Evolutionary conservation across 2,329 filamentous ascomycete genomes (phyloP), one percentile per base, ranked within the genome.

Genomic region (Ploettnerulaceae sp.): DNA sequence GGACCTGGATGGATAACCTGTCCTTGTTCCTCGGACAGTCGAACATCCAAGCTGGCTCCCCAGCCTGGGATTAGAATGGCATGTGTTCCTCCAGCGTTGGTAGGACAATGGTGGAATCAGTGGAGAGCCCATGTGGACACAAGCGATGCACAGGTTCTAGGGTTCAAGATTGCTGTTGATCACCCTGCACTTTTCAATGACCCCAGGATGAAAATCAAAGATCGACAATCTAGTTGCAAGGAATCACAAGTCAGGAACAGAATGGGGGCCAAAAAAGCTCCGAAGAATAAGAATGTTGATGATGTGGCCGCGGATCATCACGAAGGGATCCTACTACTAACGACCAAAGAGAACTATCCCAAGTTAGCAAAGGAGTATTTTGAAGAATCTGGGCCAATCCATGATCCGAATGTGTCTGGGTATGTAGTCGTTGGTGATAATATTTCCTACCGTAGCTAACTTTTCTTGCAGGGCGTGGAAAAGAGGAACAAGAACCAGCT

Each of bases 31-130:
- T 21, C 36, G 1, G 46, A 45, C 6, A 55, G 26, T 38, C 47
- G 48, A n/a, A 49, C 54, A 7, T 49, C 48, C 11, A 34, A 33
- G 12, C 48, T 55, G 46, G 20, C 17, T 28, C 29, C 49, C 3
- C 45, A 58, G 22, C 35, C 31, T 2, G 56, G 56, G 1, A 17
- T 57, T 7, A 28, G 56, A 14, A 24, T 58, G 20, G 56, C 54
- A 5, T 31, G 47, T 25, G 54, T 58, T 1, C 56, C 56, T 7
- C 22, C 38, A 11, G 18, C 31, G 1, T 38, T 58, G n/a, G 45
- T 58, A 1, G 11, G 25, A 14, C 31, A 40, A 3, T 58, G 56
- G 56, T 43, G 51, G 33, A n/a, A 15, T 1, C 45, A 57, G 15
- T 57, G 44, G 14, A 26, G 18, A 8, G 31, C 53, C 9, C 56